A percentile compares a stretch with the other conserved stretches of the same genome.
Evolutionary conservation across 208 protist species (phyloP).

Genomic region (Trypanosoma lewisi): DNA sequence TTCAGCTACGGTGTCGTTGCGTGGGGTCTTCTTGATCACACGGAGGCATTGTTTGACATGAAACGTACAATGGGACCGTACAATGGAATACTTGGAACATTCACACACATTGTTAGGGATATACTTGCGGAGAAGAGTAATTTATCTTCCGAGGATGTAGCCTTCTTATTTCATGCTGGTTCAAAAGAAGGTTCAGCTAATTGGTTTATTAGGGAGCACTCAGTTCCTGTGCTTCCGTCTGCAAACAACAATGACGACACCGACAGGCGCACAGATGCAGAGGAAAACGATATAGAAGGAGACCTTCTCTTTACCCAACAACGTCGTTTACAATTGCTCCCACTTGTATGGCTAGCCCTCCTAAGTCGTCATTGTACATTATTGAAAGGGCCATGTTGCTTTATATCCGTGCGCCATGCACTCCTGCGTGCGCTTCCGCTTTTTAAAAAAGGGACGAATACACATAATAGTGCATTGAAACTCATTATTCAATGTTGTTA

Average conservation of each 20-base stretch:
- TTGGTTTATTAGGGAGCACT: slow-evolving; percentile 8
- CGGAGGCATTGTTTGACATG: slow-evolving; percentile 29
- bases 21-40: slow-evolving; percentile 68
- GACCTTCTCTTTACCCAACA: slow-evolving; percentile 31
- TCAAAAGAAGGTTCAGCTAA: slow-evolving; percentile 5
- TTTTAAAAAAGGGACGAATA: slow-evolving; percentile 34
- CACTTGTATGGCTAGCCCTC: slow-evolving; percentile 63
- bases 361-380: slow-evolving; percentile 25
- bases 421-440: slow-evolving; percentile 40
- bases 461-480: slow-evolving; percentile 31
- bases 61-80: slow-evolving; percentile 26
- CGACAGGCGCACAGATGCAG: neutral
- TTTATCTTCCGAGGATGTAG: neutral
- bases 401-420: slow-evolving; percentile 37
- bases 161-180: neutral
- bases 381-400: neutral
- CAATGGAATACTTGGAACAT: slow-evolving; percentile 38
- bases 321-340: slow-evolving; percentile 66
- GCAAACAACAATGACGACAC: neutral
- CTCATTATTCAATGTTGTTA: slow-evolving; percentile 31
- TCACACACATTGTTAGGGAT: slow-evolving; percentile 29
- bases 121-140: slow-evolving; percentile 1
- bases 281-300: neutral
- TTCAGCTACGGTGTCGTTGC: slow-evolving; percentile 46
- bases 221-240: too few species aligned